Base-by-base conservation (phyloP, 371 early-diverging fungal genomes). In the Lichtheimia ornata region DNA sequence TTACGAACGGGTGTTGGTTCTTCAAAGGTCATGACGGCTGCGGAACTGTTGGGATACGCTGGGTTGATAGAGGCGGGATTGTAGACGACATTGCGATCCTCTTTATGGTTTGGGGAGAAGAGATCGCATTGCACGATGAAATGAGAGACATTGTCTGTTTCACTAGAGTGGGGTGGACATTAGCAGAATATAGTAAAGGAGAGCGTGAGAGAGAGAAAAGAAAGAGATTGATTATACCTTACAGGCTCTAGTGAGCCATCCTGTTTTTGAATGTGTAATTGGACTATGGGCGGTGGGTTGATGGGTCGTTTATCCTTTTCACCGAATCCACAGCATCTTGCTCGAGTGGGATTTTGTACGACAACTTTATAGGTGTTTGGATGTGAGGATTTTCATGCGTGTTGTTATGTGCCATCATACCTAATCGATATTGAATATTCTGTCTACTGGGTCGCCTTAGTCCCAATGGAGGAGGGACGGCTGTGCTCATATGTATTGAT, bases 291-390 rank as follows among this genome's bases (percentile, higher is more conserved):
- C 7, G 89, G 91, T 18, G 89, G 91, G 65, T 88, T 88, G 27
- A 89, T 73, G 14, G 87, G 85, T 43, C 91, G 72, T 27, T 89
- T 74, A 71, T 88, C 91, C 65, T 87, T 88, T 43, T 88, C 89
- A 41, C 88, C 87, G 64, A 86, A 86, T 9, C 90, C 90, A 61
- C 88, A 87, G 77, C 86, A 83, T 25, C 89, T 74, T 44, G 87
- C 89, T 27, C 87, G 62, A 18, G 81, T 62, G 15, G 91, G 90
- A 53, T 88, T 79, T 66, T 90, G 88, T 17, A 84, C 75, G 61
- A 88, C 79, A 25, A 61, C 71, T 67, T 61, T n/a, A 27, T 0
- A 22, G 40, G 20, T 14, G 17, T 11, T 11, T 15, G 24, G 25
- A 45, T 28, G 50, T n/a, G 18, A 50, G 52, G 41, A 56, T 42